phyloP scores from a whole-genome alignment of 805 yeast species.

The Candida qinlingensis region DNA sequence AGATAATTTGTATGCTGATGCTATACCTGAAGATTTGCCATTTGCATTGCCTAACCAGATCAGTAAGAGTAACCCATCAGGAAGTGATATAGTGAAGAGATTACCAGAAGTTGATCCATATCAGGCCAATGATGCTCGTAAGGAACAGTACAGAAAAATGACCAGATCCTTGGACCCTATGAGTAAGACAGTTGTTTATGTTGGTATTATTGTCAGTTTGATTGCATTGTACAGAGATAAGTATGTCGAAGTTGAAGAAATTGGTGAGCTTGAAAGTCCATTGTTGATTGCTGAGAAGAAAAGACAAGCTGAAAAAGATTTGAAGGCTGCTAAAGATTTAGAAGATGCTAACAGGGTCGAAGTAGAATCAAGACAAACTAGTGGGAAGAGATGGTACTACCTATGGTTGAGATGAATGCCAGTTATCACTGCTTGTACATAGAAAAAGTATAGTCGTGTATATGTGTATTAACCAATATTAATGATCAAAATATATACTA shows the following conservation, averaged over 20 bases:
- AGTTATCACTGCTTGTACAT: neutral
- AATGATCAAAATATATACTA: no score
- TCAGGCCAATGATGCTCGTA: slow-evolving; percentile 39
- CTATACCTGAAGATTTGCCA: slow-evolving; percentile 56
- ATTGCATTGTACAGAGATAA: slow-evolving; percentile 55
- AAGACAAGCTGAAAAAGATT: slow-evolving; percentile 15
- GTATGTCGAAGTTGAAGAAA: slow-evolving; percentile 36
- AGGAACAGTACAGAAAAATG: slow-evolving; percentile 39
- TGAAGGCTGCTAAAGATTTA: slow-evolving; percentile 12
- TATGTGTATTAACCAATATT: no score
- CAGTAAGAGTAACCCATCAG: slow-evolving; percentile 9
- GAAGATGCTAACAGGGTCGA: neutral
- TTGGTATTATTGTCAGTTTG: slow-evolving; percentile 41
- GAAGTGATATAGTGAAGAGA: slow-evolving; percentile 23
- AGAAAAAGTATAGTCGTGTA: neutral
- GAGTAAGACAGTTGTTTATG: slow-evolving; percentile 47
- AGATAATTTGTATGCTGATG: slow-evolving; percentile 36
- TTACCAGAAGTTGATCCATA: slow-evolving; percentile 36
- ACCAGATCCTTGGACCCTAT: slow-evolving; percentile 50
- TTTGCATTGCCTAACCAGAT: slow-evolving; percentile 39
- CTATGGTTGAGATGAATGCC: slow-evolving; percentile 21
- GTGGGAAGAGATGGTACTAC: slow-evolving; percentile 22
- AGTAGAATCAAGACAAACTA: neutral
- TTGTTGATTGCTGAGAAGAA: slow-evolving; percentile 35
- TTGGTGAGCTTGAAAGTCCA: slow-evolving; percentile 31